phyloP scores from a whole-genome alignment of 2,329 filamentous ascomycete species.

The Teratosphaeria zuluensis region DNA sequence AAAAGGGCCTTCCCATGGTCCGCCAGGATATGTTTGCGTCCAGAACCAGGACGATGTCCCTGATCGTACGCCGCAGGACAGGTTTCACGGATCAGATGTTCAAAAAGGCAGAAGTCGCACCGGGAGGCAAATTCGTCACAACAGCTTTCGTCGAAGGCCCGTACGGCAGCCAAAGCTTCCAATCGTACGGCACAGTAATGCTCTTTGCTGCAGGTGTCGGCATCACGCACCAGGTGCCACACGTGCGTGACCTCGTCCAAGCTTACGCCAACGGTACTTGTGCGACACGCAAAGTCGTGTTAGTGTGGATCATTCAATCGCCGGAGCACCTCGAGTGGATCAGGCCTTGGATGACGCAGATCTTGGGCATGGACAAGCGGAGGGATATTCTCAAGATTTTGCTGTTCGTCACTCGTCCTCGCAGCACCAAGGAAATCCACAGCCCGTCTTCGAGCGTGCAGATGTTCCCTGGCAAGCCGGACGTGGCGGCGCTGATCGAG shows the following conservation, averaged over 20 bases:
- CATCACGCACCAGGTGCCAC: conserved; percentile 90
- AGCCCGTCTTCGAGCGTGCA: conserved; percentile 71
- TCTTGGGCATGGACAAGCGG: conserved; percentile 70
- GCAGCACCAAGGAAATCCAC: conserved; percentile 70
- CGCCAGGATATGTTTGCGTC: conserved; percentile 42
- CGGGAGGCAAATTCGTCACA: conserved; percentile 49
- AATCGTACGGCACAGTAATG: conserved; percentile 85
- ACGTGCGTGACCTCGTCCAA: conserved; percentile 57
- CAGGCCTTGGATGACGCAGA: conserved; percentile 78
- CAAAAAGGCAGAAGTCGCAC: conserved; percentile 51
- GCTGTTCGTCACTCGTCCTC: conserved; percentile 82
- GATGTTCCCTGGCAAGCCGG: conserved; percentile 84
- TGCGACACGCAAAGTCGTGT: conserved; percentile 68
- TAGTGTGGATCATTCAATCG: conserved; percentile 89
- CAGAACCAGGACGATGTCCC: conserved; percentile 53
- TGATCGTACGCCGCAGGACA: conserved; percentile 78
- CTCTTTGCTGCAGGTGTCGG: conserved; percentile 89
- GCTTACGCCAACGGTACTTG: conserved; percentile 58
- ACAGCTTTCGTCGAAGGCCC: conserved; percentile 79
- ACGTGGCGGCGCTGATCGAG: conserved; percentile 66
- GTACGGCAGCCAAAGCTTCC: conserved; percentile 69
- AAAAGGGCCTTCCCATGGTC: conserved; percentile 40
- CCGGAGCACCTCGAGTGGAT: conserved; percentile 90
- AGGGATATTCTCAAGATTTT: conserved; percentile 77
- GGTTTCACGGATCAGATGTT: conserved; percentile 80